Percentiles rank a stretch among this genome's conserved stretches.
Evolutionary conservation across 2,329 filamentous ascomycete species (phyloP).

Genomic region (Hymenoscyphus scutula): DNA sequence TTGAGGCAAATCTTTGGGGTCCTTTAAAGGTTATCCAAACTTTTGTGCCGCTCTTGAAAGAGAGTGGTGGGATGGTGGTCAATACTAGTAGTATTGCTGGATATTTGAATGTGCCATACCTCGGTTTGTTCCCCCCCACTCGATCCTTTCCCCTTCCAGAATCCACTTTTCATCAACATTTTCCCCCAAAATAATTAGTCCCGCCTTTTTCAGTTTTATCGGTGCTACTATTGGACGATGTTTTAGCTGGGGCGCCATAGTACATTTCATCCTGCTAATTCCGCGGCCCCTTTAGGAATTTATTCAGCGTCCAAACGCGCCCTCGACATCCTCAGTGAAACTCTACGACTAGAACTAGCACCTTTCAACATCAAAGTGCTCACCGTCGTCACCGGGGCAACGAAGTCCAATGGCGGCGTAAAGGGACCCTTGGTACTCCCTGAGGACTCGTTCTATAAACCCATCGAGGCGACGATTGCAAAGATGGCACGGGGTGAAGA

Average conservation of each 20-base stretch:
- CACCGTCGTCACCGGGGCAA: constrained; percentile 23
- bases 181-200: background rate
- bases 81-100: constrained; percentile 42
- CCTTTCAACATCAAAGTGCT: constrained; percentile 27
- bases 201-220: too few relatives aligned
- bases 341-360: constrained; percentile 22
- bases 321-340: constrained; percentile 23
- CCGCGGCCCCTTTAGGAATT: constrained; percentile 13
- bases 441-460: background rate
- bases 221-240: too few relatives aligned
- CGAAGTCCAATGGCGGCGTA: constrained; percentile 4
- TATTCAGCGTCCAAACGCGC: constrained; percentile 28
- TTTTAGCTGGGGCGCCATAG: too few relatives aligned
- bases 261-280: too few relatives aligned
- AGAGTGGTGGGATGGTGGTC: constrained; percentile 39
- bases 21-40: constrained; percentile 37
- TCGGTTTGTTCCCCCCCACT: background rate
- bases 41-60: constrained; percentile 35
- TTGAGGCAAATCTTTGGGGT: constrained; percentile 37
- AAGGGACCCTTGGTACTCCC: background rate
- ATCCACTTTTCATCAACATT: background rate
- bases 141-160: background rate
- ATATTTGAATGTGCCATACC: background rate
- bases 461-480: background rate
- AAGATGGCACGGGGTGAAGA: background rate